A percentile compares a stretch with the other conserved stretches of the same genome.
Conservation (phyloP, 225 moss, liverwort and hornwort species). For the Pleurozium schreberi region DNA sequence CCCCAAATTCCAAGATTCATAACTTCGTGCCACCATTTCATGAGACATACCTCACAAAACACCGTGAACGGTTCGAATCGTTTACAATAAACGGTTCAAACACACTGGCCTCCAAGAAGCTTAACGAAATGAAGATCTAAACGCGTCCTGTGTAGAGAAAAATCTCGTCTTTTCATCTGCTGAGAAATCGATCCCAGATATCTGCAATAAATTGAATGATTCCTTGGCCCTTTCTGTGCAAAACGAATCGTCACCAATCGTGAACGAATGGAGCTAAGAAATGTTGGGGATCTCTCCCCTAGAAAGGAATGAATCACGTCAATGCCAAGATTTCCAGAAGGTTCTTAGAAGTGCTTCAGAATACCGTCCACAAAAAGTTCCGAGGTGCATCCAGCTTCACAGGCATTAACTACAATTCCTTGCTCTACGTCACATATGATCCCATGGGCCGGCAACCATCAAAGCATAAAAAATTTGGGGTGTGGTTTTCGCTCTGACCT, state of each 20-base stretch:
- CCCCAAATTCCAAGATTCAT: background rate
- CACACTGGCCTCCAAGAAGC: background rate
- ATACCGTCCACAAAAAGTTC: background rate
- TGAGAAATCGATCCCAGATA: background rate
- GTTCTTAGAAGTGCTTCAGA: background rate
- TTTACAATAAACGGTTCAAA: background rate
- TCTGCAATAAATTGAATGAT: constrained; percentile 5
- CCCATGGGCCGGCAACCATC: background rate
- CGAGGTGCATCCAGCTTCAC: background rate
- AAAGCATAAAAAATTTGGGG: background rate
- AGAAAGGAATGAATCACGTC: background rate
- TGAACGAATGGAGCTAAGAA: background rate
- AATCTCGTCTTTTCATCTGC: background rate
- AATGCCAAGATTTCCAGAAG: background rate
- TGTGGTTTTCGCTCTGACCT: background rate
- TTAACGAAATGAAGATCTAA: background rate
- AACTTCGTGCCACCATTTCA: background rate
- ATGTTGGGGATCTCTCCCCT: background rate
- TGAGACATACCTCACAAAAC: background rate
- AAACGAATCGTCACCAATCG: background rate
- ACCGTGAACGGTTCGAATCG: background rate
- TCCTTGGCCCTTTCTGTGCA: background rate
- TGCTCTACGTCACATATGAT: background rate
- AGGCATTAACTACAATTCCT: background rate
- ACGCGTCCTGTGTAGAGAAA: background rate